Base-by-base conservation (phyloP, 1,284 basidiomycete genomes). In the Leucoagaricus sp. region DNA sequence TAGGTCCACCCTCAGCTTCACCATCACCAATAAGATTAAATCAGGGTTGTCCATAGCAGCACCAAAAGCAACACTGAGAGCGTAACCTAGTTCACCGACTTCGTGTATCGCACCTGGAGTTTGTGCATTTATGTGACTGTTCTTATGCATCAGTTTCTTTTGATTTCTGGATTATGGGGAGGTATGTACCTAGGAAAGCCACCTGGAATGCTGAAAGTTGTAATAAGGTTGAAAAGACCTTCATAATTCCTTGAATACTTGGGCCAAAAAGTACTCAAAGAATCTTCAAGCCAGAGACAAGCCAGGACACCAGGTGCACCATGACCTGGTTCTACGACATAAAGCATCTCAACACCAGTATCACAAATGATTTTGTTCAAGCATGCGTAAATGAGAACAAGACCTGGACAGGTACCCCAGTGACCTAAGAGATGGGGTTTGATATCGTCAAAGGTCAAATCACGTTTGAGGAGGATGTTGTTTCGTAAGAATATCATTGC, bases 71-170 rank as follows among this genome's bases (percentile, higher is more conserved):
- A 93, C 92, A 33, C 86, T 80, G 40, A 96, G 83, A 0, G 93
- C 91, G 64, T 94, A 94, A 13, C 92, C 93, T n/a, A 94, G 81
- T 70, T 95, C 93, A 34, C 93, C 87, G 55, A 94, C 94, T 73
- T 96, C 94, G 65, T 96, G 94, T 61, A 96, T 94, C 3, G 85
- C 79, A 6, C 94, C 93, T 19, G 93, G 93, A 0, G 90, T 93
- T 70, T 91, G 83, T 0, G 91, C 87, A 57, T 89, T 89, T 65
- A 90, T 83, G 58, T 87, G 87, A 65, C 84, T 86, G 53, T 2
- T 7, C 15, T 12, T 34, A 52, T 29, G 55, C 42, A 50, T 46
- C 19, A 44, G 38, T n/a, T 5, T 5, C 38, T 19, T 21, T 40
- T 31, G 13, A 41, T 31, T 48, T 38, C 26, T 26, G 50, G 26